phyloP scores from a whole-genome alignment of 2,329 filamentous ascomycete genomes.

The Fusarium paranaense region DNA sequence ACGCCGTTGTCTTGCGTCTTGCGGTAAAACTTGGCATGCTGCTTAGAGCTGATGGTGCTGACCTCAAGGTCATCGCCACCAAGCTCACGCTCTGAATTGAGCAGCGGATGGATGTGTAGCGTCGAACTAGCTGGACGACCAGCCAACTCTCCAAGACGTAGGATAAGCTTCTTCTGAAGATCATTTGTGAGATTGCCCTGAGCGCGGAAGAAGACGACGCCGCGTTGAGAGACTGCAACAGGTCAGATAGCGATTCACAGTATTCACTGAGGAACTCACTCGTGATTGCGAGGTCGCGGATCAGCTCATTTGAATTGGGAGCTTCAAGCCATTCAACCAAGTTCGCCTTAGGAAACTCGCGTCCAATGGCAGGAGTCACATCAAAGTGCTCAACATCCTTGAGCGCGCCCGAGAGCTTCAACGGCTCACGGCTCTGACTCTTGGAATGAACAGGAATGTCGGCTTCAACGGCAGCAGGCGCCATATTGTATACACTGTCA shows the following conservation, averaged over 20 bases:
- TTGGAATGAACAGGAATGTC: conserved; percentile 25
- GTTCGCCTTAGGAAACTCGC: conserved; percentile 69
- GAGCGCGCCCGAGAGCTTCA: conserved; percentile 63
- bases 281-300: conserved; percentile 75
- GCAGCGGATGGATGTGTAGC: conserved; percentile 71
- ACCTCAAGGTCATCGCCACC: conserved; percentile 70
- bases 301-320: conserved; percentile 70
- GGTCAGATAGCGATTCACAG: background rate
- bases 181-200: conserved; percentile 72
- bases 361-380: conserved; percentile 70
- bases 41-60: conserved; percentile 68
- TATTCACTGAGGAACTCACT: conserved; percentile 55
- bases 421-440: conserved; percentile 51
- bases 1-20: conserved; percentile 49
- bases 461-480: conserved; percentile 29
- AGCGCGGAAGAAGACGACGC: conserved; percentile 77
- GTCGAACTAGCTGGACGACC: conserved; percentile 67
- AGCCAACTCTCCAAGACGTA: conserved; percentile 68
- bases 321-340: conserved; percentile 71
- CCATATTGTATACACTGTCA: conserved; percentile 14
- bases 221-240: conserved; percentile 70
- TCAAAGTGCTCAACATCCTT: conserved; percentile 67
- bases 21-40: conserved; percentile 63
- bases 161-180: conserved; percentile 73
- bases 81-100: conserved; percentile 63